Evolutionary conservation across 495 filamentous ascomycete species (phyloP).

Genomic region (Tetracladium setigerum): DNA sequence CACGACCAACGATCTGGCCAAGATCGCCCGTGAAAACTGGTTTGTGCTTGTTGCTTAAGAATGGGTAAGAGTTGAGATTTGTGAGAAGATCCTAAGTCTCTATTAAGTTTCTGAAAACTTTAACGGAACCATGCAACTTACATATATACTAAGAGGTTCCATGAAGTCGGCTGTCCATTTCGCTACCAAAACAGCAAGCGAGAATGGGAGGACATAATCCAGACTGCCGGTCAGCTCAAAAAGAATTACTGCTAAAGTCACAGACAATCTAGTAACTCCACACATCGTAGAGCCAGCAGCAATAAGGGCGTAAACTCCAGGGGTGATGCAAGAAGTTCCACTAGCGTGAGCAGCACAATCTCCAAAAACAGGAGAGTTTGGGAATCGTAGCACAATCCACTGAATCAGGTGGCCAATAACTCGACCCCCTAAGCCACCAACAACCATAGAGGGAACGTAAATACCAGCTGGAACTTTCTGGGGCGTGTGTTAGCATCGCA

Average conservation of each 20-base stretch:
- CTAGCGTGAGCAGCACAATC: slow-evolving; percentile 59
- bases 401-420: slow-evolving; percentile 83
- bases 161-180: slow-evolving; percentile 98
- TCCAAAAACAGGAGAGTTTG: slow-evolving; percentile 63
- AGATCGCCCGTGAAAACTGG: slow-evolving; percentile 80
- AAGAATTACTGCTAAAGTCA: slow-evolving; percentile 89
- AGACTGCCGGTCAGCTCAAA: slow-evolving; percentile 94
- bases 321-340: slow-evolving; percentile 83
- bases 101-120: slow-evolving; percentile 15
- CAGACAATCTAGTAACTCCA: slow-evolving; percentile 87
- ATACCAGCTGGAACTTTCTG: slow-evolving; percentile 90
- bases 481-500: slow-evolving; percentile 5
- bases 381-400: slow-evolving; percentile 67
- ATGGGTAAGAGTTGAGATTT: slow-evolving; percentile 95
- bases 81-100: slow-evolving; percentile 70
- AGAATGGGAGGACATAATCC: slow-evolving; percentile 93
- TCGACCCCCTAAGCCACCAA: slow-evolving; percentile 87
- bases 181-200: slow-evolving; percentile 79
- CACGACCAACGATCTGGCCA: slow-evolving; percentile 73
- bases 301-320: slow-evolving; percentile 91
- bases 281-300: slow-evolving; percentile 98
- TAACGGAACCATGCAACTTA: slow-evolving; percentile 32
- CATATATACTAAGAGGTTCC: slow-evolving; percentile 91
- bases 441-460: slow-evolving; percentile 97
- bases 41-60: slow-evolving; percentile 88